Percentiles rank a stretch among this genome's conserved stretches.
phyloP scores from a whole-genome alignment of 2,329 filamentous ascomycete genomes.

The Diaporthe eres region DNA sequence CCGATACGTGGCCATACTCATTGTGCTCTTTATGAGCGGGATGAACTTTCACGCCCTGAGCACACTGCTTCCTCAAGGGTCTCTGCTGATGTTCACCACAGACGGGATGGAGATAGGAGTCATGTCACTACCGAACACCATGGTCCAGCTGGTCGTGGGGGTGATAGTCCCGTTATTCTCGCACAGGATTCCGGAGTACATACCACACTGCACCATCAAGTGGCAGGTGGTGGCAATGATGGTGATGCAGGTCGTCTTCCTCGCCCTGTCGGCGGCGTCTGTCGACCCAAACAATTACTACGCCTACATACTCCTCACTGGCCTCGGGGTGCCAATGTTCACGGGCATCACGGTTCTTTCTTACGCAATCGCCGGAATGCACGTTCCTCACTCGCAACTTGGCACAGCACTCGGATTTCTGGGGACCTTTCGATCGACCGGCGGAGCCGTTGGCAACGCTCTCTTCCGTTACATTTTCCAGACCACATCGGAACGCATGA shows the following conservation, averaged over 20 bases:
- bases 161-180: background rate
- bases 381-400: slow-evolving; percentile 33
- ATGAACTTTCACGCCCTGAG: slow-evolving; percentile 34
- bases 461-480: slow-evolving; percentile 24
- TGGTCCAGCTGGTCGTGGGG: slow-evolving; percentile 13
- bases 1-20: slow-evolving; percentile 26
- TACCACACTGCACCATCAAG: slow-evolving; percentile 31
- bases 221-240: slow-evolving; percentile 28
- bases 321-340: slow-evolving; percentile 31
- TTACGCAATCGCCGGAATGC: slow-evolving; percentile 32
- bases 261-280: slow-evolving; percentile 22
- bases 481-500: background rate
- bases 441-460: slow-evolving; percentile 27
- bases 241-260: slow-evolving; percentile 31
- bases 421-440: slow-evolving; percentile 29
- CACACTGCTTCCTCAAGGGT: slow-evolving; percentile 10
- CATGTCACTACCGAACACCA: slow-evolving; percentile 18
- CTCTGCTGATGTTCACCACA: slow-evolving; percentile 25
- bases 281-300: slow-evolving; percentile 31
- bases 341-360: slow-evolving; percentile 25
- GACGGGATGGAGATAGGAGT: slow-evolving; percentile 30
- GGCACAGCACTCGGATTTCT: slow-evolving; percentile 28
- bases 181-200: slow-evolving; percentile 26
- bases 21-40: slow-evolving; percentile 26
- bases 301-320: slow-evolving; percentile 30